Conservation (phyloP, 2,329 filamentous ascomycete genomes). For the Dryadomyces sulphureus region DNA sequence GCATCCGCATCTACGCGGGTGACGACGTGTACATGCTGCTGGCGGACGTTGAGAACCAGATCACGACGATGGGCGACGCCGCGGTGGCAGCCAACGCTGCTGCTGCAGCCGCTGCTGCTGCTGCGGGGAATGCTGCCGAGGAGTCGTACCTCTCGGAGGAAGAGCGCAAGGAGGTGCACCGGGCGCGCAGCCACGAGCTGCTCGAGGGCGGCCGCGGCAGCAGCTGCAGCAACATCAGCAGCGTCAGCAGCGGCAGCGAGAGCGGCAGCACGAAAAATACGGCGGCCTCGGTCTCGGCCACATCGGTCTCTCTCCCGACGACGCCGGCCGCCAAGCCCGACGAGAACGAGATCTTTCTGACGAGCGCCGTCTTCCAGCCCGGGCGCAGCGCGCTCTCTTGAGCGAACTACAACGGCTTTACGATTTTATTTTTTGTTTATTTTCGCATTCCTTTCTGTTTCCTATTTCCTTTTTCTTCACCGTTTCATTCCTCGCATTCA, state of each 20-base stretch:
- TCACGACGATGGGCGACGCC: constrained; percentile 25
- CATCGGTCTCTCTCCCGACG: constrained; percentile 14
- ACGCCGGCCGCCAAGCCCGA: constrained; percentile 8
- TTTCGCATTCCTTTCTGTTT: not conserved
- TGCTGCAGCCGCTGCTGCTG: constrained; percentile 1
- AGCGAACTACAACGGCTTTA: not conserved
- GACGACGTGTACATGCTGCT: constrained; percentile 52
- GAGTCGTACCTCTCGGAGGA: constrained; percentile 16
- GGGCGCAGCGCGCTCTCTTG: constrained; percentile 7
- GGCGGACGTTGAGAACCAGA: constrained; percentile 50
- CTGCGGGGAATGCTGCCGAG: constrained; percentile 10
- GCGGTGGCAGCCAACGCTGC: no score
- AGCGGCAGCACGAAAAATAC: constrained; percentile 19
- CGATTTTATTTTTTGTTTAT: not conserved
- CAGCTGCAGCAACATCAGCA: constrained; percentile 13
- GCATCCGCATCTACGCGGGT: constrained; percentile 54
- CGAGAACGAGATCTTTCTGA: constrained; percentile 27
- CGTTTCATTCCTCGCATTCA: no score
- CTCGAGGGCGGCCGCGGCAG: constrained; percentile 22
- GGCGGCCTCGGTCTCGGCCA: constrained; percentile 19
- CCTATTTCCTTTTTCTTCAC: constrained; percentile 1
- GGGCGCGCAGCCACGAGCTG: constrained; percentile 35
- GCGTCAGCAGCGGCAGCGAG: constrained; percentile 1
- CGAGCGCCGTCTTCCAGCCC: constrained; percentile 34
- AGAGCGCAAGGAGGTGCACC: constrained; percentile 27